Conservation (phyloP, 495 filamentous ascomycete species). For the Penicillium cinerascens region DNA sequence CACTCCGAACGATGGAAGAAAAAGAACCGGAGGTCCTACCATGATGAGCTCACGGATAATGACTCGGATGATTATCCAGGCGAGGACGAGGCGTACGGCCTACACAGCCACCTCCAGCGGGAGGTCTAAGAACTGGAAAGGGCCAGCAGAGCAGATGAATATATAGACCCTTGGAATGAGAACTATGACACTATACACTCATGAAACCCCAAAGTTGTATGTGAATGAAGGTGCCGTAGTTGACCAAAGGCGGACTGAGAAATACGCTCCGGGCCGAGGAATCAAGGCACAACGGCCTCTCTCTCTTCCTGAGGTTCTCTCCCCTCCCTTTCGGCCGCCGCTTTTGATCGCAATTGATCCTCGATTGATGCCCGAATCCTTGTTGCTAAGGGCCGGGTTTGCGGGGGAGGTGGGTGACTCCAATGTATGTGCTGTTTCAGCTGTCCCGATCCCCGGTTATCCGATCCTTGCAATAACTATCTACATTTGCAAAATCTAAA, state of each 20-base stretch:
- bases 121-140: conserved; percentile 5
- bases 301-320: conserved; percentile 2
- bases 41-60: conserved; percentile 54
- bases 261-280: conserved; percentile 26
- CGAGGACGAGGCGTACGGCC: conserved; percentile 45
- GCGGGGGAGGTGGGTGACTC: conserved; percentile 5
- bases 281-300: conserved; percentile 18
- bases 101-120: conserved; percentile 41
- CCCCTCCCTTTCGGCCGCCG: conserved; percentile 3
- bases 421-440: conserved; percentile 7
- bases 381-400: conserved; percentile 1
- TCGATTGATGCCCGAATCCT: conserved; percentile 11
- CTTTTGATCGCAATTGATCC: conserved; percentile 4
- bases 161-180: neutral
- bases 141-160: conserved; percentile 1
- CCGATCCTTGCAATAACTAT: conserved; percentile 7
- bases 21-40: conserved; percentile 32
- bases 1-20: conserved; percentile 22
- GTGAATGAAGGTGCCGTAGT: conserved; percentile 6
- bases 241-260: conserved; percentile 24
- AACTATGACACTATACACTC: neutral
- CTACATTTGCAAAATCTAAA: conserved; percentile 4
- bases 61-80: conserved; percentile 45
- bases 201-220: neutral
- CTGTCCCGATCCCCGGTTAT: neutral